These are phyloP conservation scores for Botrytis sinoallii DNA, from an alignment of 2,329 filamentous ascomycete species.

Conservation along the genomic window DNA sequence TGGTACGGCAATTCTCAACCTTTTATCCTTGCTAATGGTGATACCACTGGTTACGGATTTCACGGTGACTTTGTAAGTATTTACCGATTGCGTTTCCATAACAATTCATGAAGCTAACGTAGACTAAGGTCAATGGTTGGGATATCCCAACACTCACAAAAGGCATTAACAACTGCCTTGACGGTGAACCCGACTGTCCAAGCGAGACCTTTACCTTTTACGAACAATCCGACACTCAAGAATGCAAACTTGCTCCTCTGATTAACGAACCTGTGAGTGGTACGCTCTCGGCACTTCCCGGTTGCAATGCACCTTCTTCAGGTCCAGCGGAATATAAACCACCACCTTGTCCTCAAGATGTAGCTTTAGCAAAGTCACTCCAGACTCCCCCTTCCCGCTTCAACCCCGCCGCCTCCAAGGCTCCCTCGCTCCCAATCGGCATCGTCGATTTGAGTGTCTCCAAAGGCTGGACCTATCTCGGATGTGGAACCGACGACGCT, in stretches of 20 bases:
- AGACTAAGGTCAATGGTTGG: slow-evolving; percentile 15
- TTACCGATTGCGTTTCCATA: background rate
- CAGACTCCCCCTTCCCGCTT: background rate
- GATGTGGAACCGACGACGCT: slow-evolving; percentile 11
- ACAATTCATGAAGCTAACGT: background rate
- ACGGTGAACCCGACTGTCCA: slow-evolving; percentile 3
- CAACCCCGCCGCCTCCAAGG: background rate
- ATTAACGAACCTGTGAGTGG: slow-evolving; percentile 13
- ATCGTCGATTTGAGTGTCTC: slow-evolving; percentile 7
- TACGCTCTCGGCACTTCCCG: slow-evolving; percentile 4
- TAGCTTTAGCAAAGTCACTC: background rate
- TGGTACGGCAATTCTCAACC: slow-evolving; percentile 53
- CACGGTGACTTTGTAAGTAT: slow-evolving; percentile 20
- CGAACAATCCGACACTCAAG: slow-evolving; percentile 16
- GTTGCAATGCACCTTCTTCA: slow-evolving; percentile 13
- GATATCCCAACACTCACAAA: slow-evolving; percentile 16
- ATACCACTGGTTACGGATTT: slow-evolving; percentile 20
- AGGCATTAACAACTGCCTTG: slow-evolving; percentile 16
- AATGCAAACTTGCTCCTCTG: slow-evolving; percentile 16
- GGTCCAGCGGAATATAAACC: slow-evolving; percentile 8
- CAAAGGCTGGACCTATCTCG: slow-evolving; percentile 17
- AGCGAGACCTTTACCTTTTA: slow-evolving; percentile 15
- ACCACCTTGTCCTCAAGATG: slow-evolving; percentile 8
- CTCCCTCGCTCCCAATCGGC: background rate
- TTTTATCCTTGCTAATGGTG: slow-evolving; percentile 18